Conservation (phyloP, 2,329 filamentous ascomycete species). For the Aspergillus latus region DNA sequence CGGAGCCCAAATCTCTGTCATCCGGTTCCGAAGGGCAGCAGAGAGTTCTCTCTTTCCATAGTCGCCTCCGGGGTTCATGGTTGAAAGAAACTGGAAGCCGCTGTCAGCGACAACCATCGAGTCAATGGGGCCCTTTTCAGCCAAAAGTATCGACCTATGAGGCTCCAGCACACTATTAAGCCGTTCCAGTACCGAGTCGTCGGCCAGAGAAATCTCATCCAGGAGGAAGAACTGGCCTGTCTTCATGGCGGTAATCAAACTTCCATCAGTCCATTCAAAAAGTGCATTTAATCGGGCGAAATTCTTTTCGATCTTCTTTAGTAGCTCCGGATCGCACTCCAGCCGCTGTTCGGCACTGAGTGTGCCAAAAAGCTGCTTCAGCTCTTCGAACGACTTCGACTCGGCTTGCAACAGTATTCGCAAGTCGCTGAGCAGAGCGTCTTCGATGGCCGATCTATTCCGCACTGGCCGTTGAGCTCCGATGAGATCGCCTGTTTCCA, state of each 20-base stretch:
- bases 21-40: conserved; percentile 88
- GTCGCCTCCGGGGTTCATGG: conserved; percentile 98
- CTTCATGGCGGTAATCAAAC: conserved; percentile 90
- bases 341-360: conserved; percentile 49
- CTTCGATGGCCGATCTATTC: conserved; percentile 73
- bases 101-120: conserved; percentile 72
- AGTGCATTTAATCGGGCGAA: conserved; percentile 72
- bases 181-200: conserved; percentile 94
- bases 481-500: conserved; percentile 95
- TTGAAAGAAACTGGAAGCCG: conserved; percentile 94
- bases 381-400: conserved; percentile 51
- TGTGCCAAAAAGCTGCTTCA: conserved; percentile 61
- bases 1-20: conserved; percentile 98
- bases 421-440: conserved; percentile 65
- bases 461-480: conserved; percentile 89
- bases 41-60: conserved; percentile 98
- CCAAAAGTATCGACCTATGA: conserved; percentile 78
- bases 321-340: conserved; percentile 51
- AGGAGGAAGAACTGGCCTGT: conserved; percentile 86
- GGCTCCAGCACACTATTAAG: conserved; percentile 96
- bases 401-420: conserved; percentile 41
- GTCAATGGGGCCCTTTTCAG: conserved; percentile 86
- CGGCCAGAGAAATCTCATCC: conserved; percentile 95
- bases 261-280: conserved; percentile 96
- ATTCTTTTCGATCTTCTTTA: conserved; percentile 45